Percentiles rank a stretch among this genome's conserved stretches.
These are phyloP conservation scores for Ogataea chonburiensis DNA, from an alignment of 805 yeast genomes.

Conservation along the genomic window DNA sequence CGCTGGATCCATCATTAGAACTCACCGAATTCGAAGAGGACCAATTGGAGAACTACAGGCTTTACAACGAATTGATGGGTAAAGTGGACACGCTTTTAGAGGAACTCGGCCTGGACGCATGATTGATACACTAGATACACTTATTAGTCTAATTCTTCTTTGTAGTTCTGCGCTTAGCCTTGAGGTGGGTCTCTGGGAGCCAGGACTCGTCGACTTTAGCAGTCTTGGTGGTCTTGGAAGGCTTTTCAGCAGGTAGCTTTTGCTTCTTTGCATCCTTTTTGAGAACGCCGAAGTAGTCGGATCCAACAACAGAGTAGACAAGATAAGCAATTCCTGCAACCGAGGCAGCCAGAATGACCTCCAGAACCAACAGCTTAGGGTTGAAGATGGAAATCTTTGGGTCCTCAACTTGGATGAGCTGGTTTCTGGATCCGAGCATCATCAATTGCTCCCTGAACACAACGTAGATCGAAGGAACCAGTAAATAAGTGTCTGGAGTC, in stretches of 20 bases:
- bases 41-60: slow-evolving; percentile 13
- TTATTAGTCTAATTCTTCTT: slow-evolving; percentile 35
- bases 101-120: slow-evolving; percentile 44
- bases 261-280: slow-evolving; percentile 33
- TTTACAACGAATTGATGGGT: slow-evolving; percentile 39
- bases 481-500: slow-evolving; percentile 52
- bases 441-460: slow-evolving; percentile 49
- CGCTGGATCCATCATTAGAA: slow-evolving; percentile 17
- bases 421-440: slow-evolving; percentile 56
- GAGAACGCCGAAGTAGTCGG: slow-evolving; percentile 43
- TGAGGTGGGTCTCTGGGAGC: slow-evolving; percentile 58
- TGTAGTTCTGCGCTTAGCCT: slow-evolving; percentile 17
- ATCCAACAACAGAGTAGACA: slow-evolving; percentile 44
- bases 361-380: slow-evolving; percentile 68
- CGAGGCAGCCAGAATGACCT: slow-evolving; percentile 49
- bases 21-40: slow-evolving; percentile 15
- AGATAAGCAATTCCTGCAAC: slow-evolving; percentile 51
- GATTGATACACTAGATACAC: slow-evolving; percentile 14
- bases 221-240: slow-evolving; percentile 28
- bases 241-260: slow-evolving; percentile 19
- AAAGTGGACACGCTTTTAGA: slow-evolving; percentile 41
- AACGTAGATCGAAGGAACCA: slow-evolving; percentile 60
- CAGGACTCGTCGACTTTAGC: slow-evolving; percentile 47
- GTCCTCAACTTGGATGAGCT: slow-evolving; percentile 59
- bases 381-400: slow-evolving; percentile 66